These are phyloP conservation scores for Venturia asperata DNA, from an alignment of 2,329 filamentous ascomycete species.

Conservation along the genomic window DNA sequence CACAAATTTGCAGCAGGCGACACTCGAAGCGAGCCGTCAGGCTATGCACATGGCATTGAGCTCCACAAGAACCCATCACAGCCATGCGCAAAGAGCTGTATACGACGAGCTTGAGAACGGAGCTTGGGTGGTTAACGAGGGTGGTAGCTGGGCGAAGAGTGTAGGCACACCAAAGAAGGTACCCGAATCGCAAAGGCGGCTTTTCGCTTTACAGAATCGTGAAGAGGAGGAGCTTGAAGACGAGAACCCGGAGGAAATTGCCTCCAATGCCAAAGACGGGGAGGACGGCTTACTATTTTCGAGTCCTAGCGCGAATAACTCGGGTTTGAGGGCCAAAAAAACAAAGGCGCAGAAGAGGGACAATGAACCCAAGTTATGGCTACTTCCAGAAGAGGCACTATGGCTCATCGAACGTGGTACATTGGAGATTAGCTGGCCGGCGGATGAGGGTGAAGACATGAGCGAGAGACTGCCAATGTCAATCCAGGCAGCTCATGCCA, in stretches of 20 bases:
- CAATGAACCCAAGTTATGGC: constrained; percentile 54
- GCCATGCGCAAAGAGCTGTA: constrained; percentile 60
- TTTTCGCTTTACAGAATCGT: constrained; percentile 25
- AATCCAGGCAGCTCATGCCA: constrained; percentile 80
- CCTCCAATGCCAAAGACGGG: neutral
- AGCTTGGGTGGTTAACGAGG: constrained; percentile 61
- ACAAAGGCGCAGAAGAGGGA: constrained; percentile 40
- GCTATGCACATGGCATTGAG: constrained; percentile 86
- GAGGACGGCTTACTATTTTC: constrained; percentile 3
- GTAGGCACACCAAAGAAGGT: constrained; percentile 58
- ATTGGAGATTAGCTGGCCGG: constrained; percentile 79
- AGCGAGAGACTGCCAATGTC: constrained; percentile 74
- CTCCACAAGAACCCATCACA: constrained; percentile 67
- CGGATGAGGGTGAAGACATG: constrained; percentile 26
- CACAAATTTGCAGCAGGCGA: constrained; percentile 69
- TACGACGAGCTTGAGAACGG: constrained; percentile 60
- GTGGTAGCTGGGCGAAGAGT: constrained; percentile 64
- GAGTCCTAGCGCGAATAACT: neutral
- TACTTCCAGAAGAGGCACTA: constrained; percentile 85
- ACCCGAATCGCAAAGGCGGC: constrained; percentile 38
- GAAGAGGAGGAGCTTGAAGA: neutral
- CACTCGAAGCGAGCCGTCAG: constrained; percentile 70
- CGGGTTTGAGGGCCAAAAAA: neutral
- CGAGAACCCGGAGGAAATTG: neutral
- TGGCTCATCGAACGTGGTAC: constrained; percentile 83